These are phyloP conservation scores for Crithidia fasciculata DNA, from an alignment of 208 protist species.

Conservation along the genomic window DNA sequence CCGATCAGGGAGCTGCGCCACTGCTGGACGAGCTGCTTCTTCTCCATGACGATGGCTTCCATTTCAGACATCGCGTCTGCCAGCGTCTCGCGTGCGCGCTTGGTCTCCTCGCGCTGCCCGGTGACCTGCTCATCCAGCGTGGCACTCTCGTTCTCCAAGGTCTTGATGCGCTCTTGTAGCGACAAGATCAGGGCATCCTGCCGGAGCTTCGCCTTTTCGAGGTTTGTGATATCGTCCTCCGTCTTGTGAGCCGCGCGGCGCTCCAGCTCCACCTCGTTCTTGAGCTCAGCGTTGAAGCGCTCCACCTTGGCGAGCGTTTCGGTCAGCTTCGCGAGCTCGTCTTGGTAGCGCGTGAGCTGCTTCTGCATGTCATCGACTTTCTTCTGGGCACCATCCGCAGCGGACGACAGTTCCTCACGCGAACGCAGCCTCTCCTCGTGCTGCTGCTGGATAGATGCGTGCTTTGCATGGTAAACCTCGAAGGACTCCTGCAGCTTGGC, in stretches of 20 bases:
- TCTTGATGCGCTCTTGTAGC: conserved; percentile 86
- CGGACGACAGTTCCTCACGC: conserved; percentile 64
- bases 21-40: conserved; percentile 95
- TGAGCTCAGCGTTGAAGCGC: conserved; percentile 95
- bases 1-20: conserved; percentile 94
- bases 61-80: conserved; percentile 94
- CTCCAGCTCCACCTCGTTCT: conserved; percentile 94
- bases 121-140: conserved; percentile 87
- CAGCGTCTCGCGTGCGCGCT: conserved; percentile 86
- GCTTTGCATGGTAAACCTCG: conserved; percentile 91
- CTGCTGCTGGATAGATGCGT: conserved; percentile 67
- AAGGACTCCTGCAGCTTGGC: conserved; percentile 93
- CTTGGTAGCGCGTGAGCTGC: conserved; percentile 88
- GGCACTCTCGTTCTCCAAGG: conserved; percentile 85
- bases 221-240: conserved; percentile 94
- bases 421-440: conserved; percentile 85
- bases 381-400: conserved; percentile 62
- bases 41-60: conserved; percentile 94
- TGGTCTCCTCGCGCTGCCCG: conserved; percentile 91
- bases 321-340: conserved; percentile 92
- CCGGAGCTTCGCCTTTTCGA: conserved; percentile 92
- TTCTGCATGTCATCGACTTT: conserved; percentile 90
- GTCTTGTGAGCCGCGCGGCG: conserved; percentile 95
- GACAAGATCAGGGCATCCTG: conserved; percentile 93
- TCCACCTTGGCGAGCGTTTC: conserved; percentile 92